Conservation (phyloP, 2,329 filamentous ascomycete genomes). For the Coniochaeta sp. region DNA sequence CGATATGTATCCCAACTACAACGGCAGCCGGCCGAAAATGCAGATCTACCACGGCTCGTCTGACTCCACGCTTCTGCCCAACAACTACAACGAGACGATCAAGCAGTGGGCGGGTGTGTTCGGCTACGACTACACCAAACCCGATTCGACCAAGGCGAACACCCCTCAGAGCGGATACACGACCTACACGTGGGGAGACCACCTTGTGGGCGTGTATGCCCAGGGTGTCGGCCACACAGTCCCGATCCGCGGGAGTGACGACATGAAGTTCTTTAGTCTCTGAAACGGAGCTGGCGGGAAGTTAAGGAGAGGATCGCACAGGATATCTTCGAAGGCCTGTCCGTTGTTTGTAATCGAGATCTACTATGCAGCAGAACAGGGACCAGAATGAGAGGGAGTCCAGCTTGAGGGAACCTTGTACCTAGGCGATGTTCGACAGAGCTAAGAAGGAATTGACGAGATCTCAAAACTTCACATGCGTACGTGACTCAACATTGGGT, state of each 20-base stretch:
- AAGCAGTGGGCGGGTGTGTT: slow-evolving; percentile 46
- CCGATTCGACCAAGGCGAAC: slow-evolving; percentile 6
- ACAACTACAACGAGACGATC: slow-evolving; percentile 49
- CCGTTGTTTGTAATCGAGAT: no score
- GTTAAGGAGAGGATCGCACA: no score
- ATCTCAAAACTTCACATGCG: no score
- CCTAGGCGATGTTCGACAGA: no score
- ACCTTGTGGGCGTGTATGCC: slow-evolving; percentile 14
- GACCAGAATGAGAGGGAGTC: no score
- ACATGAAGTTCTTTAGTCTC: slow-evolving; percentile 9
- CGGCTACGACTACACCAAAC: slow-evolving; percentile 20
- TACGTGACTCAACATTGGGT: no score
- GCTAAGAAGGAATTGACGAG: no score
- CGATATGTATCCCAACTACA: slow-evolving; percentile 34
- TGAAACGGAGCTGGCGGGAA: background rate
- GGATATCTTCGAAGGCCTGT: no score
- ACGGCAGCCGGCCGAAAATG: slow-evolving; percentile 42
- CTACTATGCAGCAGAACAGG: no score
- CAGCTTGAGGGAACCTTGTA: no score
- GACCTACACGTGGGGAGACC: slow-evolving; percentile 10
- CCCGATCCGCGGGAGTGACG: slow-evolving; percentile 7
- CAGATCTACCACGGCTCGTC: slow-evolving; percentile 48
- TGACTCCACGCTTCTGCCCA: slow-evolving; percentile 41
- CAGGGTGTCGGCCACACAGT: background rate
- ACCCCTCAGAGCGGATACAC: slow-evolving; percentile 14